Base-by-base conservation (phyloP, 306 rosid species). In the Glycine latifolia region DNA sequence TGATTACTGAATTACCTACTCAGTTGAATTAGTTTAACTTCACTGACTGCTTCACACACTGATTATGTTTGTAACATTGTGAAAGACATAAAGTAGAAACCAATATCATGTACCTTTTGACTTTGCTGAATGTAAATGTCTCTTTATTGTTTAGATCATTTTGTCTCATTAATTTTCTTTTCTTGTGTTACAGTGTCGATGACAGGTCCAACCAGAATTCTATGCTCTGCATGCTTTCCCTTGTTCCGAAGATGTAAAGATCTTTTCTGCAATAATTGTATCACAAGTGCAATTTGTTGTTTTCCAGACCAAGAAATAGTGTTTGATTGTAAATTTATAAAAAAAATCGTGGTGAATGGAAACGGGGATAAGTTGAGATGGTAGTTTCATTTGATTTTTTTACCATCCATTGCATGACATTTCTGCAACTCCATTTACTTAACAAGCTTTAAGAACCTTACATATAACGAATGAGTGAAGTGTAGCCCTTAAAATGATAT, bases 151-250 rank as follows among this genome's bases (percentile, higher is more conserved):
- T 72, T 71, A 46, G 67, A 77, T 80, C 46, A 58, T 68, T 71
- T 52, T 60, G 48, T 70, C 73, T 83, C 14, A 83, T 39, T 77
- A 62, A 33, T 43, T 43, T 44, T 49, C 17, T 58, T 79, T 66
- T 35, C 65, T 66, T 63, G 79, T 56, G 69, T 83, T 86, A 78
- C 91, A 86, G 91, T 62, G 71, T 77, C 68, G 35, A 53, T 69
- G 14, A 69, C 52, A 73, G 84, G 81, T 83, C 37, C 79, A 68
- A 37, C 65, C 15, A 31, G 71, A 75, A 46, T 79, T 60, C 70
- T 75, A 67, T 77, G 76, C 76, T 14, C 39, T 33, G 71, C 81
- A 15, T 68, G 67, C 71, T 84, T 78, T 78, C 83, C 75, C 78
- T 66, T 76, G 55, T 73, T 71, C 43, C 3, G 37, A 75, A 80